Evolutionary conservation across 805 yeast species (phyloP), one percentile per base, ranked within the genome.

Genomic region (Candida insectorum): DNA sequence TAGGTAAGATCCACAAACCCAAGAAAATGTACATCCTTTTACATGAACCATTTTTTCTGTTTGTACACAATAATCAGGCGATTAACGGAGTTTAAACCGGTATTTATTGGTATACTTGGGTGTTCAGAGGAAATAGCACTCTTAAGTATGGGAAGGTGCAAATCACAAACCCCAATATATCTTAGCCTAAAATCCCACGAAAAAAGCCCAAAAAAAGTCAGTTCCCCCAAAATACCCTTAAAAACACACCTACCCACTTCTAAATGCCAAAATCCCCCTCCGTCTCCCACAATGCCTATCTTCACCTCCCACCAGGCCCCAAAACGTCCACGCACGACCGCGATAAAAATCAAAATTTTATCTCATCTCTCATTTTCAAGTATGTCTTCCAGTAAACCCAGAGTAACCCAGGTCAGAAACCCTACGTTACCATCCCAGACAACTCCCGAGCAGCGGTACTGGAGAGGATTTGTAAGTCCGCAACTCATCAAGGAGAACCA

Each of bases 401-500:
- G 86, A 56, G 72, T 86, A 6, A 68, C 73, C 17, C 80, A 78
- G 18, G 74, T 73, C 19, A 73, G 85, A 53, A 79, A 77, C 41
- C 84, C 96, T 1, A 79, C 85, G 1, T 71, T 86, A 31, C 94
- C 96, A 3, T 79, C 85, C 8, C 83, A 79, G 50, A 81, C 89
- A 2, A 86, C 96, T 0, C 91, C 96, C 1, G 97, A 91, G 46
- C 95, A 88, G 52, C 73, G 94, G 47, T 91, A 85, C 63, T 93
- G 97, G 97, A 71, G 94, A 48, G 85, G 87, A 5, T 89, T 81
- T 56, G 61, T 69, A 32, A 82, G 79, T 44, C 91, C 97, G 3
- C 91, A 91, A 54, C 69, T 93, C 24, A 87, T 89, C 17, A 91
- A 93, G 57, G 97, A 93, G 57, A 91, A 85, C 61, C 88, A 85